Base-by-base conservation (phyloP, 805 yeast genomes). In the Ogataea chonburiensis region DNA sequence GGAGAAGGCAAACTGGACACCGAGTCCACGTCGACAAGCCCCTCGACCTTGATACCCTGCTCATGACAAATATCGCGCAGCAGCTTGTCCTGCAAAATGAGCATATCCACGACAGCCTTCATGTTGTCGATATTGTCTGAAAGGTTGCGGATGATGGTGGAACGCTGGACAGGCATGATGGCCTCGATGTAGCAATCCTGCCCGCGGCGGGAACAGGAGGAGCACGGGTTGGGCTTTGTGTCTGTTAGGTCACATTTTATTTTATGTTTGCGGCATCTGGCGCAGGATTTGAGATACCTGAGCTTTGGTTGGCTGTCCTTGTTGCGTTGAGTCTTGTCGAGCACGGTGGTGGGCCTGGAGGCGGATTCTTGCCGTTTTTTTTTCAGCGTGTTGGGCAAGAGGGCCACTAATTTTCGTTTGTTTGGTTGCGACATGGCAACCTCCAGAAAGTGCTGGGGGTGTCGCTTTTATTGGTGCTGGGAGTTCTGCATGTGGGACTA, bases 181-280 rank as follows among this genome's bases (percentile, higher is more conserved):
- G 71, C 63, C 45, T 78, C 85, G 28, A 79, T 61, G 28, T 68
- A 67, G 50, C 87, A 81, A 17, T 60, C 58, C 14, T 73, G 47
- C 12, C 74, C 73, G 40, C 71, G 67, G 52, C 70, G 75, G 5
- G 62, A 45, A 53, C 87, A 81, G 19, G 73, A 67, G 3, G 79
- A 55, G 49, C 87, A 81, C 0, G 83, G 73, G 16, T 58, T 52
- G 3, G 86, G 86, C 22, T 65, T 57, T 11, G 75, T 71, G 16
- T 52, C 51, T 10, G 59, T 45, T 9, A 80, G 80, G 51, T 80
- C 81, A 56, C 87, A 81, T 49, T 71, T 77, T 12, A 80, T 78
- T 54, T 81, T 81, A 47, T 78, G 81, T 49, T 73, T 74, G 22
- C 86, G 66, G 55, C 87, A 81, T 20, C 82, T 63, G 4, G 72